These are phyloP conservation scores for Fusarium dimerum DNA, from an alignment of 2,329 filamentous ascomycete species.

Conservation along the genomic window DNA sequence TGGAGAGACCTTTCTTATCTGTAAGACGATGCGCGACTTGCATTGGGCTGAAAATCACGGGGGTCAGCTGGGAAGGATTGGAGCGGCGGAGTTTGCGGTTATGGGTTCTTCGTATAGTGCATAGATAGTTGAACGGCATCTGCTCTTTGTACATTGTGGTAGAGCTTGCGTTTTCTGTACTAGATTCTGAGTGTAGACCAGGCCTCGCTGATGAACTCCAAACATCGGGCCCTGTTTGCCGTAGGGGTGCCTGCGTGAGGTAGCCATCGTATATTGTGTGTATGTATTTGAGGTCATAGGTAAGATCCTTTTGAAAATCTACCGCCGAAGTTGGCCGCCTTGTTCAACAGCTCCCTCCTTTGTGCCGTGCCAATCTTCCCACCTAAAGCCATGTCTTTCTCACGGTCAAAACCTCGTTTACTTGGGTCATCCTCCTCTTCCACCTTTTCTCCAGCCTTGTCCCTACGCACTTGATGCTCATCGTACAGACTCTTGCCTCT, in stretches of 20 bases:
- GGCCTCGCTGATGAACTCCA: no score
- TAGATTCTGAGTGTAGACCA: no score
- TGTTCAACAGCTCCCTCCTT: slow-evolving; percentile 75
- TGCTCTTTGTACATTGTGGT: slow-evolving; percentile 13
- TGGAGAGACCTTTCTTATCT: slow-evolving; percentile 19
- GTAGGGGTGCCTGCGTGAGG: background rate
- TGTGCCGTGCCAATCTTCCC: slow-evolving; percentile 72
- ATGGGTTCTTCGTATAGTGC: slow-evolving; percentile 13
- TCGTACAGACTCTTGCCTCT: slow-evolving; percentile 62
- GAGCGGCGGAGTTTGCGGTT: slow-evolving; percentile 38
- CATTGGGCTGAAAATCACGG: slow-evolving; percentile 30
- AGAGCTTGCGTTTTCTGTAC: no score
- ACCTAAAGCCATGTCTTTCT: slow-evolving; percentile 88
- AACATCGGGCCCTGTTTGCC: no score
- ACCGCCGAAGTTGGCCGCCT: slow-evolving; percentile 78
- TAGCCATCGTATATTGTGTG: slow-evolving; percentile 4
- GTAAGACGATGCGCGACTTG: slow-evolving; percentile 27
- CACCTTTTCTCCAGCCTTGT: slow-evolving; percentile 36
- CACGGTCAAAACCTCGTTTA: slow-evolving; percentile 81
- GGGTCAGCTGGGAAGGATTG: slow-evolving; percentile 30
- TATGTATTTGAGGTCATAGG: slow-evolving; percentile 40
- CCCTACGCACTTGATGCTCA: slow-evolving; percentile 46
- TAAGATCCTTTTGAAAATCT: slow-evolving; percentile 78
- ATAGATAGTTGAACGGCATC: slow-evolving; percentile 25
- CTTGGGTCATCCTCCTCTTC: slow-evolving; percentile 87